These are phyloP conservation scores for Nitzschia sp. DNA, from an alignment of 108 stramenopile genomes.

Conservation along the genomic window DNA sequence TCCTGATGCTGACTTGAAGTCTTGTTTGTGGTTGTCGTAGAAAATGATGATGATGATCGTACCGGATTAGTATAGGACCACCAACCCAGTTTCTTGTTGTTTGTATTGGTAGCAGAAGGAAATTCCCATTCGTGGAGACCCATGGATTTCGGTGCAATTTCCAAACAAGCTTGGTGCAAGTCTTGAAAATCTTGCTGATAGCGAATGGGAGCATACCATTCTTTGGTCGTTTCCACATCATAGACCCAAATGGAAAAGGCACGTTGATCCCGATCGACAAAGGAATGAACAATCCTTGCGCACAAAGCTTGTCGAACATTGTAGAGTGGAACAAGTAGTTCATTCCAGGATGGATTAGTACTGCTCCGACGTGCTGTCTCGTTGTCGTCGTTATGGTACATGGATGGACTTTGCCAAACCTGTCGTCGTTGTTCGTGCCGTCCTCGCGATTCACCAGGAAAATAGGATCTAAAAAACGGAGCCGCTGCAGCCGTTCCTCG, in stretches of 20 bases:
- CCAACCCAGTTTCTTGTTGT: background rate
- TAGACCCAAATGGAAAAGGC: slow-evolving; percentile 87
- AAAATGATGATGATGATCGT: background rate
- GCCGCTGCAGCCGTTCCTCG: background rate
- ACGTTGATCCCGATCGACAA: slow-evolving; percentile 46
- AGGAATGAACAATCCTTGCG: slow-evolving; percentile 75
- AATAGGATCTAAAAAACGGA: background rate
- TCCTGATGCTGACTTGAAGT: background rate
- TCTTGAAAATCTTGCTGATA: slow-evolving; percentile 82
- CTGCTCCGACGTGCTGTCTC: background rate
- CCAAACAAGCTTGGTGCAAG: slow-evolving; percentile 49
- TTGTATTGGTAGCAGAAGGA: slow-evolving; percentile 28
- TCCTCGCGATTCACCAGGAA: background rate
- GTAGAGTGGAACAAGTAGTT: slow-evolving; percentile 55
- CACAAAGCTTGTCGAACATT: slow-evolving; percentile 79
- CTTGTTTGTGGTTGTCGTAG: background rate
- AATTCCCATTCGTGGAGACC: slow-evolving; percentile 55
- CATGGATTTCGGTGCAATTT: slow-evolving; percentile 24
- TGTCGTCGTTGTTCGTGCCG: too few relatives aligned
- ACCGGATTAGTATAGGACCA: background rate
- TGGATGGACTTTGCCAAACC: too few relatives aligned
- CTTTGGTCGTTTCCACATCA: slow-evolving; percentile 74
- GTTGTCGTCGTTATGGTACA: too few relatives aligned
- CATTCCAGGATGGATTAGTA: slow-evolving; percentile 13
- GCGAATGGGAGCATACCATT: slow-evolving; percentile 88